phyloP scores from a whole-genome alignment of 331 rosid species.

The Rosa hybrid region DNA sequence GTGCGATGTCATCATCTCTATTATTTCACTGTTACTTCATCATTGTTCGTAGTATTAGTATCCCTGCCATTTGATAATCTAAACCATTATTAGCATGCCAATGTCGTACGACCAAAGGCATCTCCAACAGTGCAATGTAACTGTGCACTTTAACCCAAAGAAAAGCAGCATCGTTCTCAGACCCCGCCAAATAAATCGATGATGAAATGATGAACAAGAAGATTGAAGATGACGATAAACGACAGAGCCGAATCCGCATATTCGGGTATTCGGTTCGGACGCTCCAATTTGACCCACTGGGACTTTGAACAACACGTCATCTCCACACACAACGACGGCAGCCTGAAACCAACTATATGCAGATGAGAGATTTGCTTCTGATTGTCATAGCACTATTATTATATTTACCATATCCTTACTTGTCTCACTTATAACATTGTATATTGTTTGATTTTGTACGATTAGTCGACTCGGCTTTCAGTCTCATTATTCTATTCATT shows the following conservation, averaged over 20 bases:
- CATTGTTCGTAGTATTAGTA: too few species aligned
- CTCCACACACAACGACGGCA: not conserved
- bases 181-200: too few species aligned
- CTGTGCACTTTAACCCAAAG: not conserved
- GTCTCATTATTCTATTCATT: not conserved
- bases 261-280: not conserved
- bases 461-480: not conserved
- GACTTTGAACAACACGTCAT: conserved; percentile 9
- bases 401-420: not conserved
- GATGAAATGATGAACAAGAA: not conserved
- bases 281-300: not conserved
- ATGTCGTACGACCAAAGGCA: too few species aligned
- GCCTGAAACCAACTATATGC: not conserved
- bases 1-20: too few species aligned
- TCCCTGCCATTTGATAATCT: too few species aligned
- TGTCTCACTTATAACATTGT: not conserved
- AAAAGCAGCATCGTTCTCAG: too few species aligned
- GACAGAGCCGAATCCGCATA: not conserved
- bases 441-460: not conserved
- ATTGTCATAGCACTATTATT: not conserved
- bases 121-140: not conserved
- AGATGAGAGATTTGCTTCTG: not conserved
- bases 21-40: too few species aligned
- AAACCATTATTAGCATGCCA: not conserved
- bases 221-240: not conserved